Evolutionary conservation across 768 basidiomycete species (phyloP).

Genomic region (Boletales sp.): DNA sequence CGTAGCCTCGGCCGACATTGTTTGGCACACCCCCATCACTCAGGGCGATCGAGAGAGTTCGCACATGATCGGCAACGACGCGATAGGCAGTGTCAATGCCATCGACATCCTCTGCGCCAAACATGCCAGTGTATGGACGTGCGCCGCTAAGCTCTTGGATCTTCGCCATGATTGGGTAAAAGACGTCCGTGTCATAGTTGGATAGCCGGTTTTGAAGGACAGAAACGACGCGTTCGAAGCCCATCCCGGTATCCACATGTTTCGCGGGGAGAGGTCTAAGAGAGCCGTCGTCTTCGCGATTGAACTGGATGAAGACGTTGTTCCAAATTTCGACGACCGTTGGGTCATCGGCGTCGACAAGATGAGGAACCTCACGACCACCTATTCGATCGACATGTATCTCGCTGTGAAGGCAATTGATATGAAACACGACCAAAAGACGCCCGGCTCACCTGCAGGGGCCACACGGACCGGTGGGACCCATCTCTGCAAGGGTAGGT

Average conservation of each 20-base stretch:
- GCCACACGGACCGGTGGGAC: conserved; percentile 95
- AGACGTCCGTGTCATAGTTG: conserved; percentile 98
- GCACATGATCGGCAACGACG: conserved; percentile 93
- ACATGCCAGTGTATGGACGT: conserved; percentile 82
- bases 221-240: conserved; percentile 96
- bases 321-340: conserved; percentile 99
- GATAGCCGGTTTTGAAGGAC: conserved; percentile 87
- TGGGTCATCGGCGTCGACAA: conserved; percentile 96
- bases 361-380: conserved; percentile 88
- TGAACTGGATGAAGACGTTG: conserved; percentile 99
- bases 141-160: conserved; percentile 89
- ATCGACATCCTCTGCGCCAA: conserved; percentile 92
- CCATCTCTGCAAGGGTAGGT: conserved; percentile 75
- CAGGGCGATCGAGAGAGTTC: conserved; percentile 92
- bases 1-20: conserved; percentile 95
- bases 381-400: conserved; percentile 97
- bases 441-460: conserved; percentile 70
- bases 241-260: conserved; percentile 99
- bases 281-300: conserved; percentile 86
- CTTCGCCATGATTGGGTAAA: conserved; percentile 81
- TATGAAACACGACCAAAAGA: neutral
- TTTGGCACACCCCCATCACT: conserved; percentile 96
- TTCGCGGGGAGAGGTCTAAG: conserved; percentile 81
- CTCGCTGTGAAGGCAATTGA: conserved; percentile 51
- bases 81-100: conserved; percentile 98